Percentiles rank a stretch among this genome's conserved stretches.
Evolutionary conservation across 2,329 filamentous ascomycete genomes (phyloP).

Genomic region (Proliferodiscus dingleyae): DNA sequence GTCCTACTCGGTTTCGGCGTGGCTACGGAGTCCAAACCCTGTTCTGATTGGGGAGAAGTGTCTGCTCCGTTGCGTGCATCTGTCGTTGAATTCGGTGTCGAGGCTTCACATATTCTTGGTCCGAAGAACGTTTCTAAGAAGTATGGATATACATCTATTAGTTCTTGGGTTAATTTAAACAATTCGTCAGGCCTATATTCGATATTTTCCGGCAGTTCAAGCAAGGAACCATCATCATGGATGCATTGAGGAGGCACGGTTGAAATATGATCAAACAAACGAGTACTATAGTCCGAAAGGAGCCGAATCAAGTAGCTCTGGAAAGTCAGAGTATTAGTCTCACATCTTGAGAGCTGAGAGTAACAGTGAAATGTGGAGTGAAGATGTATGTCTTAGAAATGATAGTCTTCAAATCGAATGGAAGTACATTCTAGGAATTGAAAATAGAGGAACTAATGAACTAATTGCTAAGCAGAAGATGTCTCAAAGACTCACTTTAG

Average conservation of each 20-base stretch:
- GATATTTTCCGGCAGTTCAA: slow-evolving; percentile 1
- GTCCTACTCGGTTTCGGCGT: background rate
- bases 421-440: no score
- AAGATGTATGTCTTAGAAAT: no score
- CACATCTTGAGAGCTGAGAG: background rate
- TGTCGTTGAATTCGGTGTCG: background rate
- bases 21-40: background rate
- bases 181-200: slow-evolving; percentile 17
- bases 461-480: no score
- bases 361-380: background rate
- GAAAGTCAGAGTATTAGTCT: background rate
- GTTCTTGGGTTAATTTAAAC: slow-evolving; percentile 16
- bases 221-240: slow-evolving; percentile 8
- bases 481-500: background rate
- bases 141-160: slow-evolving; percentile 22
- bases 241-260: slow-evolving; percentile 21
- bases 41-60: background rate
- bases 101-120: background rate
- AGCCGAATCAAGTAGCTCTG: slow-evolving; percentile 13
- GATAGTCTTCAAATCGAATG: no score
- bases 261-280: slow-evolving; percentile 16
- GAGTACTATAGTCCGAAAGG: slow-evolving; percentile 20
- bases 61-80: background rate
- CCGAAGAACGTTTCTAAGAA: slow-evolving; percentile 16
- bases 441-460: no score